Base-by-base conservation (phyloP, 352 stramenopile species). In the Pythium utonaiense region DNA sequence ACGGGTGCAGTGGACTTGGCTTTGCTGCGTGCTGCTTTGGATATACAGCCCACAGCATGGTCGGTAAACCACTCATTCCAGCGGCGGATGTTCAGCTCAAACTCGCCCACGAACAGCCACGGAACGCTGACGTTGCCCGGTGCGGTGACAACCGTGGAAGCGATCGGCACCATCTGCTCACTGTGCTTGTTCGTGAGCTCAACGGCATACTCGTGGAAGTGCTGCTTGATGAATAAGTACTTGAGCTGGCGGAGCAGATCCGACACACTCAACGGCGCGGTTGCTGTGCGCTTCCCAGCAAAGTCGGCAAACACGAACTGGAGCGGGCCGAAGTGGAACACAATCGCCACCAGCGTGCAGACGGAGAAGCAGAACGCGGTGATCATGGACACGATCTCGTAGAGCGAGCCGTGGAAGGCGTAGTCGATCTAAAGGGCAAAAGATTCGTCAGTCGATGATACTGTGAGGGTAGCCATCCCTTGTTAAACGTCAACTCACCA, bases 301-400 rank as follows among this genome's bases (percentile, higher is more conserved):
- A 57, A 67, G 70, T 92, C 80, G 58, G 83, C 86, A 38, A 92
- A 92, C 17, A 92, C 73, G 50, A 92, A 89, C 65, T 89, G 82
- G 27, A 92, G 68, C 44, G 82, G 82, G 1, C 82, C 82, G 24
- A 80, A 83, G 67, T 92, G 82, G 70, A 92, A 92, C 25, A 77
- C 78, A 51, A 90, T 80, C n/a, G 80, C 82, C 57, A 90, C 64
- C 30, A 86, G 50, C 10, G 78, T 78, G 47, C 79, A 88, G 34
- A 88, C 63, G 42, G 83, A 78, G 63, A 89, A 89, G 70, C 78
- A 77, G 44, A 88, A 71, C 60, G 82, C 85, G 28, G 78, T 76
- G 25, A 86, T 55, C 44, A 87, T 72, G 33, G 82, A 83, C 49
- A 83, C 64, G 34, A 63, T 83, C 60, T 76, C 82, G 68, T 92